Percentiles rank a stretch among this genome's conserved stretches.
These are phyloP conservation scores for Xylaria grammica DNA, from an alignment of 495 filamentous ascomycete species.

Conservation along the genomic window DNA sequence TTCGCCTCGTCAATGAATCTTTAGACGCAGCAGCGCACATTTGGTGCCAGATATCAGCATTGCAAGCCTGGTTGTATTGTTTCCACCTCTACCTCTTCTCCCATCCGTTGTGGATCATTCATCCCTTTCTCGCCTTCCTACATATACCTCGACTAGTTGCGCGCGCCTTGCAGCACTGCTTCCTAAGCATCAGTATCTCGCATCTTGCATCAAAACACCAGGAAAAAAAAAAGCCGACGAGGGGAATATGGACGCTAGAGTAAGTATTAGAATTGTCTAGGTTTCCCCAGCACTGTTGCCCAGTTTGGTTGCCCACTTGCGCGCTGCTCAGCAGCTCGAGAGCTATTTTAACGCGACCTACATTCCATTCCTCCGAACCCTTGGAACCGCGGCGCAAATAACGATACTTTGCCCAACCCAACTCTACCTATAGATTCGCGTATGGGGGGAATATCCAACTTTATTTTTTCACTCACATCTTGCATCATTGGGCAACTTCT, in stretches of 20 bases:
- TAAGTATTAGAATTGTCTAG: conserved; percentile 12
- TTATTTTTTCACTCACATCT: background rate
- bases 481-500: conserved; percentile 3
- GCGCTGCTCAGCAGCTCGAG: background rate
- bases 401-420: background rate
- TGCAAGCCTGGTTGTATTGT: conserved; percentile 1
- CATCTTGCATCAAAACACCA: background rate
- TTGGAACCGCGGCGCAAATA: background rate
- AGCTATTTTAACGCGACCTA: background rate
- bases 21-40: conserved; percentile 10
- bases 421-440: background rate
- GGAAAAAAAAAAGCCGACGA: background rate
- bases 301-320: background rate
- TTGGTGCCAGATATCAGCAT: background rate
- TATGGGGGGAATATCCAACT: background rate
- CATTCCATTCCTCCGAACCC: background rate
- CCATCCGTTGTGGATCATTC: background rate
- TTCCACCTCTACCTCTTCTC: background rate
- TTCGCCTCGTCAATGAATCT: conserved; percentile 6
- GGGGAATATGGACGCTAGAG: conserved; percentile 18
- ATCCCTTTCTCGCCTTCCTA: background rate
- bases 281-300: background rate
- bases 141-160: conserved; percentile 3
- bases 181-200: background rate
- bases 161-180: conserved; percentile 5